Base-by-base conservation (phyloP, 2,329 filamentous ascomycete species). In the Cladophialophora carrionii region DNA sequence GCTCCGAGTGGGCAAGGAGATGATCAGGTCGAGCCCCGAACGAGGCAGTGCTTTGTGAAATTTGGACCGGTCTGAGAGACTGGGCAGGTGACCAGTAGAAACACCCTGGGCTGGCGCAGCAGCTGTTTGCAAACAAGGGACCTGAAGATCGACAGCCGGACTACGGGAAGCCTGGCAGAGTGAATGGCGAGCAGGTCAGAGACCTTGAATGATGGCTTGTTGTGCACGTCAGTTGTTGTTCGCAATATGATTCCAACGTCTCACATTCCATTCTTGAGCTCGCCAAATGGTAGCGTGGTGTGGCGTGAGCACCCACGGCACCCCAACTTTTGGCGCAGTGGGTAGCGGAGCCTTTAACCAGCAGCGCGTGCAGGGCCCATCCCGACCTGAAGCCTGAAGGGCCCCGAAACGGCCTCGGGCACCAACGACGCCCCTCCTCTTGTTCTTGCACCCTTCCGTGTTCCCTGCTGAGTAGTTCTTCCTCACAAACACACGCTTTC, bases 21-120 rank as follows among this genome's bases (percentile, higher is more conserved):
- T 17, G 52, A 54, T 34, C 29, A 32, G 14, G 24, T 32, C 9
- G 12, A 7, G 41, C 22, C n/a, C n/a, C 52, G 43, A 54, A 41
- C 14, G 52, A 55, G 61, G 61, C 61, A 49, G 55, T 63, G 61
- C 61, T 9, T 56, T n/a, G 53, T 12, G 12, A 31, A 55, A 41
- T 41, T n/a, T 43, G 37, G 37, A 20, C 37, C n/a, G 37, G 37
- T n/a, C 17, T 43, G 17, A 7, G 37, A 43, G 37, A 20, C 37
- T 43, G 14, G 17, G 37, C 37, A 43, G 37, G 37, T 43, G 31
- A 52, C 48, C 48, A 52, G 48, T 52, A 29, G 26, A 26, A 52
- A 29, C 22, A 12, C 8, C n/a, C 37, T n/a, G 10, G 17, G 37
- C 37, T 20, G 37, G 37, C 37, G 17, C 37, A 7, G 37, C 17